Evolutionary conservation across 176 grass and related monocot species (phyloP).

Genomic region (Melocanna baccifera): DNA sequence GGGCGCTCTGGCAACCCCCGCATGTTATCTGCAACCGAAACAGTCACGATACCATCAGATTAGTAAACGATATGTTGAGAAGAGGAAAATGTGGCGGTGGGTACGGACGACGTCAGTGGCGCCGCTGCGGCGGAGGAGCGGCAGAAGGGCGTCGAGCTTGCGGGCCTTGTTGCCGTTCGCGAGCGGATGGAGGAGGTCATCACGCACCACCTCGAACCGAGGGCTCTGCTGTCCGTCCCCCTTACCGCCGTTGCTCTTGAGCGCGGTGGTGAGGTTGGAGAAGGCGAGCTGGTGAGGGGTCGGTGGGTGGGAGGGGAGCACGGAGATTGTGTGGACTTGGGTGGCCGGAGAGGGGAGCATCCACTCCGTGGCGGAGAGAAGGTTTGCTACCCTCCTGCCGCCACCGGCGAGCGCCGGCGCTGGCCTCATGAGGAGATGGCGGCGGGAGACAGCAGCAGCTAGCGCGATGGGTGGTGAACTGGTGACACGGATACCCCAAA

Average conservation of each 20-base stretch:
- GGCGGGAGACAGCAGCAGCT: background rate
- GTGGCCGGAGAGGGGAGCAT: slow-evolving; percentile 60
- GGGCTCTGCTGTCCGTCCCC: background rate
- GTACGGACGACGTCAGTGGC: slow-evolving; percentile 49
- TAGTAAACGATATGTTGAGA: background rate
- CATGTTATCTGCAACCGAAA: slow-evolving; percentile 60
- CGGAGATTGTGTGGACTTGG: slow-evolving; percentile 63
- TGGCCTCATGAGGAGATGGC: slow-evolving; percentile 32
- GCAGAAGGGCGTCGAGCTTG: slow-evolving; percentile 85
- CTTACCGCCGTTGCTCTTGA: background rate
- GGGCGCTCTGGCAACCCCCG: slow-evolving; percentile 85
- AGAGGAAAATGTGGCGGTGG: background rate
- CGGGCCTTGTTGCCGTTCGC: slow-evolving; percentile 91
- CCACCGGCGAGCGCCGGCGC: slow-evolving; percentile 34
- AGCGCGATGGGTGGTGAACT: background rate
- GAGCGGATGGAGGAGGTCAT: slow-evolving; percentile 87
- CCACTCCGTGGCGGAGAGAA: slow-evolving; percentile 54
- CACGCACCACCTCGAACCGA: slow-evolving; percentile 61
- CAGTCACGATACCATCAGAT: background rate
- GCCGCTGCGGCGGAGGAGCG: slow-evolving; percentile 43
- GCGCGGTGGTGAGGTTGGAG: slow-evolving; percentile 45
- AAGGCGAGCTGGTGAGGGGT: slow-evolving; percentile 31
- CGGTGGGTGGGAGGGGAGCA: slow-evolving; percentile 21
- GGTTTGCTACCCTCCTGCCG: slow-evolving; percentile 24
- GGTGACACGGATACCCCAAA: background rate